Conservation (phyloP, 2,329 filamentous ascomycete species). For the Chalara sp. region DNA sequence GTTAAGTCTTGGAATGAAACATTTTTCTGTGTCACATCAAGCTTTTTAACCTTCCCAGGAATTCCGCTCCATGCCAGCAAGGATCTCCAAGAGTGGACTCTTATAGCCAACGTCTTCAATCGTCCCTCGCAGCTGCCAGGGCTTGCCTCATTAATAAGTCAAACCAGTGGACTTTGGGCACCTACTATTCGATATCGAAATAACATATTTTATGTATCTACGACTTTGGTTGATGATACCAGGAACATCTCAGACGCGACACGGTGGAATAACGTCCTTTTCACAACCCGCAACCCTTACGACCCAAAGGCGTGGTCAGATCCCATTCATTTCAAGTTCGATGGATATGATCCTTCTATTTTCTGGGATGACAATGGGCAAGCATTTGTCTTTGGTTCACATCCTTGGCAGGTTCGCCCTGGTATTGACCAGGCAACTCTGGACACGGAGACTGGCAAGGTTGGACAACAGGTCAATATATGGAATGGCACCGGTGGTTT, state of each 20-base stretch:
- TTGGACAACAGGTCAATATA: slow-evolving; percentile 29
- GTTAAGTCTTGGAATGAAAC: slow-evolving; percentile 28
- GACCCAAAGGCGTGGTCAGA: slow-evolving; percentile 34
- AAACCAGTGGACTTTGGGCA: neutral
- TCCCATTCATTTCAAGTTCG: slow-evolving; percentile 40
- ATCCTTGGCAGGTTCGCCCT: slow-evolving; percentile 31
- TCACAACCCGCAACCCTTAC: slow-evolving; percentile 34
- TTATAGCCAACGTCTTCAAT: neutral
- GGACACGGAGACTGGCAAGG: slow-evolving; percentile 39
- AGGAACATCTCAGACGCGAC: slow-evolving; percentile 29
- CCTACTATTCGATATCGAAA: neutral
- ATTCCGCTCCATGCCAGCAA: slow-evolving; percentile 15
- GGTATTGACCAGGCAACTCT: slow-evolving; percentile 34
- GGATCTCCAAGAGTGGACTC: neutral
- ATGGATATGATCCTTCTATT: slow-evolving; percentile 46
- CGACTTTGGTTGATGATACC: slow-evolving; percentile 32
- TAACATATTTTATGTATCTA: neutral
- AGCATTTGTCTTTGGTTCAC: slow-evolving; percentile 40
- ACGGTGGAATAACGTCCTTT: slow-evolving; percentile 37
- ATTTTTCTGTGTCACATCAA: slow-evolving; percentile 34
- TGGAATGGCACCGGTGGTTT: slow-evolving; percentile 42
- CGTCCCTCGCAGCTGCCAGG: neutral
- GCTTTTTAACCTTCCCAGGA: slow-evolving; percentile 34
- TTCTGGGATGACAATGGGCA: slow-evolving; percentile 51
- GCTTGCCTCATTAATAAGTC: neutral